These are phyloP conservation scores for Selenicereus undatus DNA, from an alignment of 148 eudicot species.

Conservation along the genomic window DNA sequence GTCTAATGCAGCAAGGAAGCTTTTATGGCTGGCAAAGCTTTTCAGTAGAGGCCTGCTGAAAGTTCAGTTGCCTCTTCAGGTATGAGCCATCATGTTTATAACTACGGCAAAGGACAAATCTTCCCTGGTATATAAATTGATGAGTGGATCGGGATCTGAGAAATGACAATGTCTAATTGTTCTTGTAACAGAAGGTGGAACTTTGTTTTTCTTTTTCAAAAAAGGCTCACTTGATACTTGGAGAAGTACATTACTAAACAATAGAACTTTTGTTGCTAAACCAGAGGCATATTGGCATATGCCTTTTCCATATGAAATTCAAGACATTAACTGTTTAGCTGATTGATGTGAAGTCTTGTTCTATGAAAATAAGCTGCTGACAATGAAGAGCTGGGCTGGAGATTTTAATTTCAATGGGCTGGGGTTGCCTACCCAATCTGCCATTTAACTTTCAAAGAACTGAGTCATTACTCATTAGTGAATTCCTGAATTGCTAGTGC, in stretches of 20 bases:
- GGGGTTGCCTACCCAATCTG: neutral
- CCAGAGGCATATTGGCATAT: neutral
- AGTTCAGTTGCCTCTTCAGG: no score
- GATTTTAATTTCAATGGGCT: neutral
- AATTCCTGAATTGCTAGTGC: neutral
- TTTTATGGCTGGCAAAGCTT: no score
- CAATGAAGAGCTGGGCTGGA: neutral
- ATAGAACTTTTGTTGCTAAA: neutral
- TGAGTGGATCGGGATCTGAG: no score
- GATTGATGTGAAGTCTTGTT: neutral
- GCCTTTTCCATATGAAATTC: neutral
- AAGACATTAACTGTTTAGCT: neutral
- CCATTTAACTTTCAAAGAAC: neutral
- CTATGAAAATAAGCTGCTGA: neutral
- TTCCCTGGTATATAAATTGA: no score
- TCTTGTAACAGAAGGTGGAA: no score
- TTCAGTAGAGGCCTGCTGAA: no score
- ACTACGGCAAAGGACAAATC: no score
- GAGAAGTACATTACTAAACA: neutral
- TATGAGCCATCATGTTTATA: no score
- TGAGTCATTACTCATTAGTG: neutral
- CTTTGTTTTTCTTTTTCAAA: neutral
- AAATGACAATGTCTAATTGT: no score
- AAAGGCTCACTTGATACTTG: neutral
- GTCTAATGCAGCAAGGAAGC: no score